Conservation (phyloP, 2,329 filamentous ascomycete genomes). For the Lojkania enalia region DNA sequence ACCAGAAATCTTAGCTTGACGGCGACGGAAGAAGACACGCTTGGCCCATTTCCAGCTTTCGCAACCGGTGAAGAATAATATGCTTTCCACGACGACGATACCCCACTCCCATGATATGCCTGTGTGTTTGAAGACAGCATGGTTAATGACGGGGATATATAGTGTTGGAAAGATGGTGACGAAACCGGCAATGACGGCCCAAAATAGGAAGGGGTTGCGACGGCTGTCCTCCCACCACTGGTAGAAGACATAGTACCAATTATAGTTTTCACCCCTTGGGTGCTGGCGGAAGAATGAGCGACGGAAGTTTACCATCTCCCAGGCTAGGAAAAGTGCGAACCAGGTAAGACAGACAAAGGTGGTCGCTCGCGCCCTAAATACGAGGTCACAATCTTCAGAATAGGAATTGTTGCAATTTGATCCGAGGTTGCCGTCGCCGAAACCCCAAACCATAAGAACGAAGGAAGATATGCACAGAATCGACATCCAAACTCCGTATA, state of each 20-base stretch:
- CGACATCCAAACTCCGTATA: conserved; percentile 41
- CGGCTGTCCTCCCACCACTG: conserved; percentile 68
- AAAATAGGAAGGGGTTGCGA: conserved; percentile 65
- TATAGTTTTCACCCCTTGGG: conserved; percentile 51
- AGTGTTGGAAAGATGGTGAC: conserved; percentile 46
- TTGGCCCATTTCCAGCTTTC: conserved; percentile 69
- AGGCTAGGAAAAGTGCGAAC: conserved; percentile 25
- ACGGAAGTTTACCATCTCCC: conserved; percentile 27
- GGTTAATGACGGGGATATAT: conserved; percentile 69
- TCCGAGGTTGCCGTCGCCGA: conserved; percentile 38
- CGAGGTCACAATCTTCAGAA: conserved; percentile 30
- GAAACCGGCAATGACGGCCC: conserved; percentile 42
- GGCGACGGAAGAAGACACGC: conserved; percentile 40
- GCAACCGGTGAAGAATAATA: conserved; percentile 63
- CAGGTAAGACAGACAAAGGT: conserved; percentile 28
- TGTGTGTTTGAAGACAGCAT: conserved; percentile 63
- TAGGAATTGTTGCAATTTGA: conserved; percentile 36
- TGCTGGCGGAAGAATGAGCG: conserved; percentile 24
- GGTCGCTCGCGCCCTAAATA: conserved; percentile 32
- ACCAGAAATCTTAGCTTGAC: not conserved
- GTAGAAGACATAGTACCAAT: conserved; percentile 46
- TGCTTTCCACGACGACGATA: conserved; percentile 61
- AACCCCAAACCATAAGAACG: conserved; percentile 39
- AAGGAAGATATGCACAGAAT: conserved; percentile 39
- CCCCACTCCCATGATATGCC: conserved; percentile 69